Percentiles rank a stretch among this genome's conserved stretches.
These are phyloP conservation scores for Jacaranda copaia DNA, from an alignment of 257 asterid species.

Conservation along the genomic window DNA sequence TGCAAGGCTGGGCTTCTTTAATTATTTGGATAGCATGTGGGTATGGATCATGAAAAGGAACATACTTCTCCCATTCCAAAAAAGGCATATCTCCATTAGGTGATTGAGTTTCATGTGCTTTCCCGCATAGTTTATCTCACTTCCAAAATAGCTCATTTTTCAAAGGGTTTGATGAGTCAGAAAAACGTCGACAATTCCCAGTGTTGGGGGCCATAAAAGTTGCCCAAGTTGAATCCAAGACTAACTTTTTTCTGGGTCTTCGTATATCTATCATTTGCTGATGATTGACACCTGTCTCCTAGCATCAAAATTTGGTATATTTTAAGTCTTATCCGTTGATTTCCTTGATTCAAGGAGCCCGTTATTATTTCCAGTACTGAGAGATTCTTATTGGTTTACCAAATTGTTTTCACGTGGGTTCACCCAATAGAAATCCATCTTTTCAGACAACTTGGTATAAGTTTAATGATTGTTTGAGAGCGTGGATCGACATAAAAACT, in stretches of 20 bases:
- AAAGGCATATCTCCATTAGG: conserved; percentile 35
- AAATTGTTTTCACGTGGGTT: conserved; percentile 56
- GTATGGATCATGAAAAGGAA: conserved; percentile 32
- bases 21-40: conserved; percentile 28
- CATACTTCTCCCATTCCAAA: conserved; percentile 40
- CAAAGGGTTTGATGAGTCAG: conserved; percentile 26
- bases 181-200: conserved; percentile 41
- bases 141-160: conserved; percentile 7
- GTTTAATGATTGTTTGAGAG: conserved; percentile 37
- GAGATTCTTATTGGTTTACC: conserved; percentile 48
- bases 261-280: conserved; percentile 46
- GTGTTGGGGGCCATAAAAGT: conserved; percentile 27
- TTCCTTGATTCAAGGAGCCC: conserved; percentile 23
- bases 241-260: conserved; percentile 28
- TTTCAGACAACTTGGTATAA: conserved; percentile 31
- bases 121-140: conserved; percentile 8
- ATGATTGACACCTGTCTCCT: conserved; percentile 55
- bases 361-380: conserved; percentile 15
- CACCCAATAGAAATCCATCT: conserved; percentile 44
- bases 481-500: neutral
- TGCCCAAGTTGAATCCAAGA: conserved; percentile 16
- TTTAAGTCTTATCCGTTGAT: neutral
- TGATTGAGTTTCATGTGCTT: conserved; percentile 31
- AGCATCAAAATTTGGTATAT: conserved; percentile 9
- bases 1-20: too few relatives aligned